These are phyloP conservation scores for Jaapia argillacea DNA, from an alignment of 768 basidiomycete species.

Conservation along the genomic window DNA sequence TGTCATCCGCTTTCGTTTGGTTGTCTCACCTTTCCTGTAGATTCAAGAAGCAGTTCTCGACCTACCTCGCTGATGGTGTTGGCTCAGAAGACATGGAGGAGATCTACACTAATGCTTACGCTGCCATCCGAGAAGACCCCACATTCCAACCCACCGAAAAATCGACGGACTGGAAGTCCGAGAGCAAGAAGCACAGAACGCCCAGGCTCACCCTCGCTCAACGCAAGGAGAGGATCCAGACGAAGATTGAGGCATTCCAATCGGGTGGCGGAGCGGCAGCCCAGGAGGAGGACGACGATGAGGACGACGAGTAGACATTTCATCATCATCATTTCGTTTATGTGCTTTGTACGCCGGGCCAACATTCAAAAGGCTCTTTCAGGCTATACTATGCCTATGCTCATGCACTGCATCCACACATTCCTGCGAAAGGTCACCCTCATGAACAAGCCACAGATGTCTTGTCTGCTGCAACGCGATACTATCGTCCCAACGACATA, in stretches of 20 bases:
- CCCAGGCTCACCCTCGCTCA: conserved; percentile 64
- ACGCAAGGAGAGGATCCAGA: conserved; percentile 72
- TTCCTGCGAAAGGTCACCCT: not conserved
- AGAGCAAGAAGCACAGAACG: conserved; percentile 61
- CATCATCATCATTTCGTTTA: not conserved
- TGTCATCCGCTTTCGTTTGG: conserved; percentile 2
- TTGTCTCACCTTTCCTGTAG: conserved; percentile 25
- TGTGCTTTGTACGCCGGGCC: no score
- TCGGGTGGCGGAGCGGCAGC: conserved; percentile 36
- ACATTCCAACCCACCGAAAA: conserved; percentile 85
- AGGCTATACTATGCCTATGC: conserved; percentile 3
- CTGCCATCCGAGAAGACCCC: conserved; percentile 94
- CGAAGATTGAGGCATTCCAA: conserved; percentile 88
- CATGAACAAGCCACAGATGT: no score
- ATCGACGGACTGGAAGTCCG: conserved; percentile 85
- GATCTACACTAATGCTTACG: conserved; percentile 86
- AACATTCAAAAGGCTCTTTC: conserved; percentile 1
- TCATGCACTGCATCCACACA: not conserved
- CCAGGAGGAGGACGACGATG: conserved; percentile 38
- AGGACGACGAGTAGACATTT: conserved; percentile 49
- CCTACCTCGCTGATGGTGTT: conserved; percentile 91
- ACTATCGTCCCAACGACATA: conserved; percentile 19
- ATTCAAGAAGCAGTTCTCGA: conserved; percentile 96
- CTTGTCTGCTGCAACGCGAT: no score
- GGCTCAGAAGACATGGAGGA: conserved; percentile 97